These are phyloP conservation scores for Coemansia sp. DNA, from an alignment of 192 early-diverging fungal species.

Conservation along the genomic window DNA sequence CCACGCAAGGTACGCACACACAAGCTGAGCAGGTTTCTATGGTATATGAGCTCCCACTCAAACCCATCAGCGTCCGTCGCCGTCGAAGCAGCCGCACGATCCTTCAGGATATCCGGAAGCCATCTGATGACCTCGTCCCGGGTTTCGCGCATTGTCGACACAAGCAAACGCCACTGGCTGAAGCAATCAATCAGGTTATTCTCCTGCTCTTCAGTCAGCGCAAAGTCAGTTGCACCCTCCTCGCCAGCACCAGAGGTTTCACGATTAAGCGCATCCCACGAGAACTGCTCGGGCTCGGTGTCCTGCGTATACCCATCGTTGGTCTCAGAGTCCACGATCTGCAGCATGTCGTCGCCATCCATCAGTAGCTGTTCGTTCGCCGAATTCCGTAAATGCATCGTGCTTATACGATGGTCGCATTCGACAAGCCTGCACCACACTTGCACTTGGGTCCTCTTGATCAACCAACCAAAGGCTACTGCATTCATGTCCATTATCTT, in stretches of 20 bases:
- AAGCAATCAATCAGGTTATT: conserved; percentile 14
- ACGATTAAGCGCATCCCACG: neutral
- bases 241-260: neutral
- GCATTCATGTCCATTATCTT: conserved; percentile 3
- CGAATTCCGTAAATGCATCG: neutral
- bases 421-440: conserved; percentile 12
- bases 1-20: neutral
- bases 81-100: neutral
- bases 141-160: conserved; percentile 3
- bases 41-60: conserved; percentile 24
- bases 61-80: conserved; percentile 8
- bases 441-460: neutral
- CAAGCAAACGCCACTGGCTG: conserved; percentile 22
- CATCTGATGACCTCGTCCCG: neutral
- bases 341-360: neutral
- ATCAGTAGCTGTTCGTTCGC: neutral
- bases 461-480: neutral
- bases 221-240: neutral
- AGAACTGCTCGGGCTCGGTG: conserved; percentile 4
- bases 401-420: neutral
- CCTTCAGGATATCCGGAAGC: conserved; percentile 8
- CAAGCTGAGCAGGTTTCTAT: conserved; percentile 7
- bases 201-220: neutral
- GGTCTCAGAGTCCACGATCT: neutral
- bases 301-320: neutral